A percentile compares a stretch with the other conserved stretches of the same genome.
These are phyloP conservation scores for Saccharomycopsis guyanensis DNA, from an alignment of 805 yeast genomes.

Conservation along the genomic window DNA sequence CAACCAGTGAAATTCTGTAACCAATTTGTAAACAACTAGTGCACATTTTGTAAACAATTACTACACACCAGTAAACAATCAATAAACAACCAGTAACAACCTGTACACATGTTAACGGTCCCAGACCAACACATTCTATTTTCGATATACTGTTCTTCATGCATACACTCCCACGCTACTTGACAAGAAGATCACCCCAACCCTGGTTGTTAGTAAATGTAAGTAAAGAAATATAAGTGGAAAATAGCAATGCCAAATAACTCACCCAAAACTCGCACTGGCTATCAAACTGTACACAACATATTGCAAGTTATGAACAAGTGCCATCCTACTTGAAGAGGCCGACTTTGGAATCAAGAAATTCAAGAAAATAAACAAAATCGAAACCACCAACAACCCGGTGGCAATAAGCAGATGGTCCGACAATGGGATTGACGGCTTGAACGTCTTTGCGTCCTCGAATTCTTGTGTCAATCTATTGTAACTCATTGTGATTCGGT, in stretches of 20 bases:
- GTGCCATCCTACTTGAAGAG: not conserved
- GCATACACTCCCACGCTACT: conserved; percentile 19
- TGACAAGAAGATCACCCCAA: conserved; percentile 17
- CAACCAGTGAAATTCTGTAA: no score
- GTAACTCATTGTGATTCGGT: no score
- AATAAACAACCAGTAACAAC: no score
- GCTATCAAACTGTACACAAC: conserved; percentile 15
- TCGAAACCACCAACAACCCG: conserved; percentile 1
- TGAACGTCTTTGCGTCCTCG: not conserved
- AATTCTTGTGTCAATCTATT: conserved; percentile 2
- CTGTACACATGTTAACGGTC: no score
- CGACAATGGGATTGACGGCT: conserved; percentile 11
- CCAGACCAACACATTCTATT: no score
- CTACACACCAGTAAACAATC: no score
- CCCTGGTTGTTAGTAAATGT: not conserved
- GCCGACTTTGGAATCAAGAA: conserved; percentile 9
- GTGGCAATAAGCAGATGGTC: conserved; percentile 13
- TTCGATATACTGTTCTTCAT: no score
- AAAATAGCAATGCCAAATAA: not conserved
- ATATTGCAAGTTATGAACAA: conserved; percentile 5
- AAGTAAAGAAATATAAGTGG: not conserved
- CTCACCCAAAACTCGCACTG: conserved; percentile 13
- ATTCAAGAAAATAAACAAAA: conserved; percentile 11
- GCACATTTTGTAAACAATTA: no score
- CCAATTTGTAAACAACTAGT: no score